Evolutionary conservation across 441 rosid genomes (phyloP).

Genomic region (Pelargonium cotyledonis): DNA sequence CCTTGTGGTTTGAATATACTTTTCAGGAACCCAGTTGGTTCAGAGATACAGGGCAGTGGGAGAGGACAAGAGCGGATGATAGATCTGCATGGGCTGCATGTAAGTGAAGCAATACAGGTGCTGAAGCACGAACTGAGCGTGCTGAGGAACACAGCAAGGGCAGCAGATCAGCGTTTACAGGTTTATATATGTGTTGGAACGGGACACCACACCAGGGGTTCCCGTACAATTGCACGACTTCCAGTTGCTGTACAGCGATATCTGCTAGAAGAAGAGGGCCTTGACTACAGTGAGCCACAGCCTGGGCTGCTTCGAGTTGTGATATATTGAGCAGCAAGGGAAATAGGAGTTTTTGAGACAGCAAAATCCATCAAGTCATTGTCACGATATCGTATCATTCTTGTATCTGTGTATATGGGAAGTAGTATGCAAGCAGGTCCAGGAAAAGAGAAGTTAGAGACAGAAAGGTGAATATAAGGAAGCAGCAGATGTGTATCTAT

Average conservation of each 20-base stretch:
- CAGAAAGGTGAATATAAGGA: conserved; percentile 7
- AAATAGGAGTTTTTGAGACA: conserved; percentile 33
- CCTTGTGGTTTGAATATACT: neutral
- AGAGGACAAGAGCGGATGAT: conserved; percentile 86
- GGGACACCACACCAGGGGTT: conserved; percentile 87
- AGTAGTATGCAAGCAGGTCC: conserved; percentile 19
- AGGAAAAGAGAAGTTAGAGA: neutral
- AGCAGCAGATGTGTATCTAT: neutral
- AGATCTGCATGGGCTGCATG: conserved; percentile 93
- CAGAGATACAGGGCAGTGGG: conserved; percentile 46
- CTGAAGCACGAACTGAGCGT: conserved; percentile 75
- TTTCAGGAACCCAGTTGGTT: conserved; percentile 65
- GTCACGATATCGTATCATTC: conserved; percentile 31
- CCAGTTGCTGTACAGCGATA: conserved; percentile 86
- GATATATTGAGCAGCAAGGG: conserved; percentile 48
- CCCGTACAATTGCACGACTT: conserved; percentile 84
- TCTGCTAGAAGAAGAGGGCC: conserved; percentile 87
- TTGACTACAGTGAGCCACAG: conserved; percentile 79
- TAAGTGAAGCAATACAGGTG: conserved; percentile 73
- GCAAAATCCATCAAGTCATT: conserved; percentile 26
- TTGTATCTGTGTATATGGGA: conserved; percentile 54
- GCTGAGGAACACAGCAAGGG: conserved; percentile 65
- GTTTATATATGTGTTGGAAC: conserved; percentile 92
- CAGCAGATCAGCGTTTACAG: conserved; percentile 74
- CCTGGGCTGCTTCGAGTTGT: conserved; percentile 90